phyloP scores from a whole-genome alignment of 2,329 filamentous ascomycete species.

The Monosporascus cannonballus region DNA sequence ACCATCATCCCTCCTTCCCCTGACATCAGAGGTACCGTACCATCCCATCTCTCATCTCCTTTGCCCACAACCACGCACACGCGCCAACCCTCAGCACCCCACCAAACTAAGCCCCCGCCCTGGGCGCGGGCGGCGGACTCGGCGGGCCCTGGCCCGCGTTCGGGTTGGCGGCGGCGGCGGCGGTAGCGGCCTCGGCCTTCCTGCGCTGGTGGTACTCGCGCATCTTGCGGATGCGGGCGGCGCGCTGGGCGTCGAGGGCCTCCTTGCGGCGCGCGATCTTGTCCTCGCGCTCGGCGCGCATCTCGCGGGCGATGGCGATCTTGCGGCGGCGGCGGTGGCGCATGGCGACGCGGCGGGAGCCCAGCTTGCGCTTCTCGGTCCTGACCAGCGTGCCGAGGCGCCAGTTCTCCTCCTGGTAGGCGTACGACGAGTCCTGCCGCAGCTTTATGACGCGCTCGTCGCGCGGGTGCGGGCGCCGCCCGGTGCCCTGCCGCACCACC shows the following conservation, averaged over 20 bases:
- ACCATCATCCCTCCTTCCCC: no score
- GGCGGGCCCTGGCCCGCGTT: conserved; percentile 5
- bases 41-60: not conserved
- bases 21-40: no score
- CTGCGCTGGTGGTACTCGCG: conserved; percentile 15
- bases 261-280: conserved; percentile 25
- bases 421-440: conserved; percentile 41
- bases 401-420: conserved; percentile 56
- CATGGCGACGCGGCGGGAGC: conserved; percentile 41
- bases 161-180: not conserved
- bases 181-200: not conserved
- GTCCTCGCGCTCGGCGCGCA: conserved; percentile 23
- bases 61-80: not conserved
- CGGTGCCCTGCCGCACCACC: conserved; percentile 31
- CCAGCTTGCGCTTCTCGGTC: conserved; percentile 39
- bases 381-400: conserved; percentile 48
- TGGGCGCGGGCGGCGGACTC: conserved; percentile 8
- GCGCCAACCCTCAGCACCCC: not conserved
- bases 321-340: conserved; percentile 40
- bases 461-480: conserved; percentile 27
- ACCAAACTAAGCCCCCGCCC: conserved; percentile 7
- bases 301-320: conserved; percentile 23
- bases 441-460: conserved; percentile 43
- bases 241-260: conserved; percentile 19
- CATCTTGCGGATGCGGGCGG: conserved; percentile 15